Evolutionary conservation across 768 basidiomycete genomes (phyloP), one percentile per base, ranked within the genome.

Genomic region (Boletus bicolor): DNA sequence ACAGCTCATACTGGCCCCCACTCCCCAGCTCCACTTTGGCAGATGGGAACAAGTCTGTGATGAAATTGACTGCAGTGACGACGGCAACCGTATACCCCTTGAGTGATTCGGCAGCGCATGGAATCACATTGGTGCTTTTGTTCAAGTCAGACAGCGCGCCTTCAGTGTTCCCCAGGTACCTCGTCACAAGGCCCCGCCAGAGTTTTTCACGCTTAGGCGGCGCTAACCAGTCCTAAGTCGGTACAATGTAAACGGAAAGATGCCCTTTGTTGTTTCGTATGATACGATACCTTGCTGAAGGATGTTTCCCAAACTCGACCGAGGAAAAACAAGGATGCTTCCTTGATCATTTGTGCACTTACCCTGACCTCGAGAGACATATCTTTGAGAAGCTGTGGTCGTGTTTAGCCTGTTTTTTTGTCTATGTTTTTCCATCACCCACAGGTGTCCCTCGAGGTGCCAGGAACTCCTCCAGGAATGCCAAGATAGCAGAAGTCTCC

Each of bases 401-500:
- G 7, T 17, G 36, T 53, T 58, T 12, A 63, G 56, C 32, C 15
- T 14, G 42, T 17, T 9, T 26, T 26, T 36, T 21, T 24, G 47
- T 47, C n/a, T 19, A 15, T 5, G 21, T 2, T 10, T 28, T 15
- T n/a, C 34, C 24, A 5, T 30, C 35, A 46, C 67, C 46, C 44
- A 69, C 65, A 30, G 45, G 28, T 14, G 53, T 34, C 24, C 63
- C 60, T 26, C 17, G 42, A 36, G 53, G 54, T 19, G 58, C 54
- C n/a, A 68, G 47, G 26, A 58, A 49, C 36, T 62, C 67, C 11
- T 68, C 65, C 7, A 68, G 53, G 45, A 51, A 68, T 32, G 61
- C 21, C 49, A 68, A 26, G 19, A 68, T 68, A 24, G 64, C 67
- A 24, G 64, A 56, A 3, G 67, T 70, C 39, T 69, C 66, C 30